Evolutionary conservation across 495 filamentous ascomycete genomes (phyloP).

Genomic region (Penicillium samsonianum): DNA sequence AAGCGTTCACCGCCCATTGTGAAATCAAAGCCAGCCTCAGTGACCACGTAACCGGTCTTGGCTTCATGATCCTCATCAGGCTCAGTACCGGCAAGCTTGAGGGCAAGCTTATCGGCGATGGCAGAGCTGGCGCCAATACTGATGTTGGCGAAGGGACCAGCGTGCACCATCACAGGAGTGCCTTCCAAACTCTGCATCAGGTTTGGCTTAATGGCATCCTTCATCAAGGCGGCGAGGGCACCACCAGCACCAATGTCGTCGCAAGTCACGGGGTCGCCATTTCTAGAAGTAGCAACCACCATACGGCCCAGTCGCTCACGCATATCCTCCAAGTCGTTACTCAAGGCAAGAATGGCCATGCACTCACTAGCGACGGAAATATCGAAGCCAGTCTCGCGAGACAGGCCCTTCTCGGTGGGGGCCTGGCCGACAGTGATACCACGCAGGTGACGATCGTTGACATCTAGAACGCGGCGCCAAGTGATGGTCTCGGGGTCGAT

Average conservation of each 20-base stretch:
- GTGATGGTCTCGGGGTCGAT: slow-evolving; percentile 97
- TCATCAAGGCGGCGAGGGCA: slow-evolving; percentile 91
- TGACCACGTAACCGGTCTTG: slow-evolving; percentile 94
- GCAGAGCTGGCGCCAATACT: slow-evolving; percentile 95
- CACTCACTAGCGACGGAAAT: slow-evolving; percentile 97
- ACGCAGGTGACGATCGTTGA: slow-evolving; percentile 92
- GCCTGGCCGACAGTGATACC: slow-evolving; percentile 85
- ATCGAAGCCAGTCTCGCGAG: slow-evolving; percentile 87
- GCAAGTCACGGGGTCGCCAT: slow-evolving; percentile 89
- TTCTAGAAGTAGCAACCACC: slow-evolving; percentile 87
- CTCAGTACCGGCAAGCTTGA: slow-evolving; percentile 95
- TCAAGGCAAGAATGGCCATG: slow-evolving; percentile 96
- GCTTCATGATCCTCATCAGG: slow-evolving; percentile 82
- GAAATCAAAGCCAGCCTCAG: slow-evolving; percentile 98
- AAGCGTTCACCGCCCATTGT: slow-evolving; percentile 99
- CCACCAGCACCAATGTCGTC: slow-evolving; percentile 94
- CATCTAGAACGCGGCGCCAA: slow-evolving; percentile 93
- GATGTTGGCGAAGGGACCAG: slow-evolving; percentile 97
- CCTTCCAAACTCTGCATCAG: slow-evolving; percentile 98
- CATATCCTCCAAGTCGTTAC: slow-evolving; percentile 85
- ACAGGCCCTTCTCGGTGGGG: slow-evolving; percentile 83
- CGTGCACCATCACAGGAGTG: slow-evolving; percentile 95
- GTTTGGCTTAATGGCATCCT: slow-evolving; percentile 97
- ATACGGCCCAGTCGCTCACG: slow-evolving; percentile 91
- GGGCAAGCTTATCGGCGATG: slow-evolving; percentile 88